These are phyloP conservation scores for Pouteria campechiana DNA, from an alignment of 179 eudicot genomes.

Conservation along the genomic window DNA sequence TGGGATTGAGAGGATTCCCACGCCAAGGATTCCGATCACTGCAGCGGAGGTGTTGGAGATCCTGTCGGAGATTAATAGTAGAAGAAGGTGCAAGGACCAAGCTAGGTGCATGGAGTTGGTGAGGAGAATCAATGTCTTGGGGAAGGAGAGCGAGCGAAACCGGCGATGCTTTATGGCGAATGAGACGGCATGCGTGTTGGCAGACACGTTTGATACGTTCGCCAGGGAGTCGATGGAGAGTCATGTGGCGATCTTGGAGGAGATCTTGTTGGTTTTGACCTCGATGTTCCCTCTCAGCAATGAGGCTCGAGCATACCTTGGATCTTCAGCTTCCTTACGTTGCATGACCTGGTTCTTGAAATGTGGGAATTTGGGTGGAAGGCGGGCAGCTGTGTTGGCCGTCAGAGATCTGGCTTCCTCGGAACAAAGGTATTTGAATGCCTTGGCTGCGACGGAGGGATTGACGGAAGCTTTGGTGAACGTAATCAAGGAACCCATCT, in stretches of 20 bases:
- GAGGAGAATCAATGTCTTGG: conserved; percentile 16
- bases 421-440: conserved; percentile 3
- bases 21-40: conserved; percentile 48
- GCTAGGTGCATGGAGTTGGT: conserved; percentile 24
- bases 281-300: conserved; percentile 18
- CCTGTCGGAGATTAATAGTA: conserved; percentile 12
- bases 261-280: conserved; percentile 23
- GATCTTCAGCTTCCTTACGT: conserved; percentile 19
- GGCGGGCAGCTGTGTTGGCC: conserved; percentile 33
- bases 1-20: conserved; percentile 49
- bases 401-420: conserved; percentile 28
- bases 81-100: conserved; percentile 8
- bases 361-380: conserved; percentile 29
- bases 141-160: conserved; percentile 54
- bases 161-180: conserved; percentile 26
- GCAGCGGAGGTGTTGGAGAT: conserved; percentile 25
- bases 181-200: conserved; percentile 18
- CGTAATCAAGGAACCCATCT: conserved; percentile 52
- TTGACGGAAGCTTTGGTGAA: conserved; percentile 37
- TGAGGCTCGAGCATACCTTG: conserved; percentile 18
- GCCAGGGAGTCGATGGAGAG: conserved; percentile 16
- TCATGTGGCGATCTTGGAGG: conserved; percentile 26
- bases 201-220: conserved; percentile 25
- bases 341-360: conserved; percentile 34
- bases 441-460: conserved; percentile 25